Base-by-base conservation (phyloP, 1,284 basidiomycete genomes). In the Pseudozyma pruni region DNA sequence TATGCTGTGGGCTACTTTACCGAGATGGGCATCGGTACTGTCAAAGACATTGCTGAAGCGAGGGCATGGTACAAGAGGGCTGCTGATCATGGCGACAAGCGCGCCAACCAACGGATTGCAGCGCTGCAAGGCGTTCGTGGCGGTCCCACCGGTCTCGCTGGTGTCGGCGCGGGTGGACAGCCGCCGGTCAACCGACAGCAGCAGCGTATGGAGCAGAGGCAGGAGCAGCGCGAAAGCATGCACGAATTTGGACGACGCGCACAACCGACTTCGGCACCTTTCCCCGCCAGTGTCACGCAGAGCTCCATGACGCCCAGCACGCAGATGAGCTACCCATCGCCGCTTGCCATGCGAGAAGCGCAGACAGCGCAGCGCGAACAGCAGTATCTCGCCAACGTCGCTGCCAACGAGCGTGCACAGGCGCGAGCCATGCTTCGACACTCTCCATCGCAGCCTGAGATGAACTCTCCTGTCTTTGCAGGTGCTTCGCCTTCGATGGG, bases 1-100 rank as follows among this genome's bases (percentile, higher is more conserved):
- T 98, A 98, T 77, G 94, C 95, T 14, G 90, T 95, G 1, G 95
- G 95, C 5, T 98, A 98, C 85, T 98, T 98, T 83, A 88, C 91
- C 61, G 95, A 98, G 76, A 82, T 83, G 67, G 84, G 84, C 13
- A 84, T 85, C 45, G 84, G 84, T 11, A 84, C 83, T 8, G 70
- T 80, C 50, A 76, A 79, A 51, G 83, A 85, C 63, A 52, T 80
- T 17, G 55, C 69, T 37, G 84, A 84, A 72, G 90, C 94, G 2
- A 86, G 89, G 55, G 83, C 86, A 25, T 98, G 90, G 87, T 98
- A 95, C 86, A 91, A 90, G 83, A 88, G 88, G 64, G 93, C 95
- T 1, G 90, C 93, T 6, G 93, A 95, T n/a, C 88, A 90, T 32
- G 94, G 95, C 39, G 95, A 98, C 85, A 95, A 93, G 83, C 91